Conservation (phyloP, 768 basidiomycete species). For the Tricholoma flavovirens region DNA sequence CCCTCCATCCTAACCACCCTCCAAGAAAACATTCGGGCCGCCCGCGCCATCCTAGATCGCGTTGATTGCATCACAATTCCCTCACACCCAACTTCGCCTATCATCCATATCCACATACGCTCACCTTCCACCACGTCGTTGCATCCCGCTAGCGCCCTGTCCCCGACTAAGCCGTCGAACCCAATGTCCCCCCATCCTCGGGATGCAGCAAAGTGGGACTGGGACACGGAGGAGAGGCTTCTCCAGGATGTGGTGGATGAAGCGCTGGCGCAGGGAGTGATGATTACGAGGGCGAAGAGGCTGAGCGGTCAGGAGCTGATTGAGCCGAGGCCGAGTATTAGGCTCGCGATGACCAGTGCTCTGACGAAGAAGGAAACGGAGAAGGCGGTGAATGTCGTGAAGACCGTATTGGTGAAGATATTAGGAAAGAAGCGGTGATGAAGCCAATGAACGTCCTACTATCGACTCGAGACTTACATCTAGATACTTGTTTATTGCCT, state of each 20-base stretch:
- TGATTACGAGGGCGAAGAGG: conserved; percentile 81
- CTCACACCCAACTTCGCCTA: conserved; percentile 78
- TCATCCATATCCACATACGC: conserved; percentile 79
- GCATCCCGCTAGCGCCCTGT: conserved; percentile 20
- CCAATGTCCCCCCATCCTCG: conserved; percentile 41
- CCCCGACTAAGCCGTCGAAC: conserved; percentile 40
- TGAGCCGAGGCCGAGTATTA: conserved; percentile 79
- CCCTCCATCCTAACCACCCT: conserved; percentile 73
- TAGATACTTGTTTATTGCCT: background rate
- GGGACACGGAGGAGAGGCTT: conserved; percentile 69
- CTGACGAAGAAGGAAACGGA: conserved; percentile 88
- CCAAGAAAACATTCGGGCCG: conserved; percentile 72
- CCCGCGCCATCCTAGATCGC: conserved; percentile 78
- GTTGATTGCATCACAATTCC: conserved; percentile 79
- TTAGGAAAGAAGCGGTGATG: conserved; percentile 50
- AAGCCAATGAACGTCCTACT: background rate
- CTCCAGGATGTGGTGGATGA: conserved; percentile 95
- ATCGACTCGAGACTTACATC: background rate
- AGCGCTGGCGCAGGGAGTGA: conserved; percentile 69
- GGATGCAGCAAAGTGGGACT: conserved; percentile 43
- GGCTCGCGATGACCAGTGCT: conserved; percentile 74
- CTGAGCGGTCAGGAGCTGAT: conserved; percentile 78
- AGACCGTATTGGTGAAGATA: conserved; percentile 69
- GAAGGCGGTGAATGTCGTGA: conserved; percentile 75
- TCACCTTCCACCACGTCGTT: conserved; percentile 20